Evolutionary conservation across 176 grass and related monocot species (phyloP).

Genomic region (Tuctoria greenei): DNA sequence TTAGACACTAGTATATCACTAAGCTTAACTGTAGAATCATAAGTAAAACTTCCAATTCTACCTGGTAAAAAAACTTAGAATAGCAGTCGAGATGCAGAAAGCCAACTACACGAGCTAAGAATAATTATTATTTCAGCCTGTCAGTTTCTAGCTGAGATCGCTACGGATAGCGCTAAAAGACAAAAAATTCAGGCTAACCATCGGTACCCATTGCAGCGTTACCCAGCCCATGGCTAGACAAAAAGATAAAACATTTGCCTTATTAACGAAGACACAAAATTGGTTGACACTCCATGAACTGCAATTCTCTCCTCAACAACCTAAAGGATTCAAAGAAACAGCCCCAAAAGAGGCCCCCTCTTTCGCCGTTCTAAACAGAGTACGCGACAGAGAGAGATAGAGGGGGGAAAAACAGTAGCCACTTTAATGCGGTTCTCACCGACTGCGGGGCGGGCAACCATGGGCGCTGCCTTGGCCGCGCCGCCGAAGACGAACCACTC

Average conservation of each 20-base stretch:
- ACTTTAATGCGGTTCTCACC: constrained; percentile 41
- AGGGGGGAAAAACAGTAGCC: neutral
- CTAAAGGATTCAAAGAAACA: neutral
- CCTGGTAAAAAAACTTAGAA: neutral
- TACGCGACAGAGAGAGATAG: neutral
- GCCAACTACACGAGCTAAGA: constrained; percentile 7
- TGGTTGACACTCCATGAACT: neutral
- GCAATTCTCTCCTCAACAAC: neutral
- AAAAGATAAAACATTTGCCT: neutral
- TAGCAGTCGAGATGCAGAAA: neutral
- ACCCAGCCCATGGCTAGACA: neutral
- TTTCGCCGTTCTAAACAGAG: neutral
- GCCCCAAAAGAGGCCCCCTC: neutral
- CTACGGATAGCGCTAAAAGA: neutral
- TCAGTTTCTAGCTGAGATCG: neutral
- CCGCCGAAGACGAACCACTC: constrained; percentile 1
- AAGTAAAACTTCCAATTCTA: constrained; percentile 3
- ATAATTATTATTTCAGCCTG: neutral
- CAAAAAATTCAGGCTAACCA: constrained; percentile 1
- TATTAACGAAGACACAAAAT: neutral
- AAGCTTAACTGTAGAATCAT: neutral
- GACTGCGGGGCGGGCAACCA: neutral
- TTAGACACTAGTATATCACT: neutral
- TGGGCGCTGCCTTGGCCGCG: constrained; percentile 5
- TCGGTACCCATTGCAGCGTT: too few species aligned